Conservation (phyloP, 768 basidiomycete genomes). For the Phanerochaete sordida region DNA sequence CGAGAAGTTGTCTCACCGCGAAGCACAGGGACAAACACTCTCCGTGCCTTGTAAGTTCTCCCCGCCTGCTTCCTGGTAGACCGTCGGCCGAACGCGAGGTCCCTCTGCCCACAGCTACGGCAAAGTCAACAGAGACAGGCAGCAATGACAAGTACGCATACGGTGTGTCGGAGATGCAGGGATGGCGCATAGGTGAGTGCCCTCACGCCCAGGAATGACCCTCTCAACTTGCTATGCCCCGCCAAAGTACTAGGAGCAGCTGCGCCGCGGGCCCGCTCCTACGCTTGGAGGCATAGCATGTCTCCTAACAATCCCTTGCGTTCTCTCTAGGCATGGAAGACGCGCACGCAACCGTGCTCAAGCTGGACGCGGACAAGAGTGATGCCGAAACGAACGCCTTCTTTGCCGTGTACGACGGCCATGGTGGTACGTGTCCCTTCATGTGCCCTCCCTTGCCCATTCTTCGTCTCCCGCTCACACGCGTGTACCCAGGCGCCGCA, state of each 20-base stretch:
- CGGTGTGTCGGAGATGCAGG: slow-evolving; percentile 95
- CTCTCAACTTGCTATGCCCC: not conserved
- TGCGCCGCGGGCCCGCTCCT: not conserved
- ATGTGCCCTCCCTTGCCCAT: not conserved
- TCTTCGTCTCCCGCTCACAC: not conserved
- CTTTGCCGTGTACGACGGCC: slow-evolving; percentile 98
- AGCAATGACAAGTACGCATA: slow-evolving; percentile 68
- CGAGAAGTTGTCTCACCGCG: not conserved
- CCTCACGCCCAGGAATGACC: not conserved
- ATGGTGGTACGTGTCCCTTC: slow-evolving; percentile 67
- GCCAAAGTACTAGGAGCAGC: not conserved
- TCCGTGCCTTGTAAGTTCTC: slow-evolving; percentile 22
- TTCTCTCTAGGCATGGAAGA: slow-evolving; percentile 88
- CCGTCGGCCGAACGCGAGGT: not conserved
- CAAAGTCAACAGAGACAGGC: slow-evolving; percentile 76
- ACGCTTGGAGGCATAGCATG: slow-evolving; percentile 17
- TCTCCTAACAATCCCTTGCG: not conserved
- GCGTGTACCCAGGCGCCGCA: slow-evolving; percentile 56
- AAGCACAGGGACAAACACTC: slow-evolving; percentile 26
- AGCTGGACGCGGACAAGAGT: slow-evolving; percentile 51
- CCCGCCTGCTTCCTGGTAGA: not conserved
- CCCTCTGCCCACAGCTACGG: slow-evolving; percentile 51
- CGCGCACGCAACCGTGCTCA: slow-evolving; percentile 74
- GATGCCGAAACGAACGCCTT: slow-evolving; percentile 59
- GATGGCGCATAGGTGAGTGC: slow-evolving; percentile 94